A percentile compares a stretch with the other conserved stretches of the same genome.
Evolutionary conservation across 2,329 filamentous ascomycete genomes (phyloP).

Genomic region (Erysiphe neolycopersici): DNA sequence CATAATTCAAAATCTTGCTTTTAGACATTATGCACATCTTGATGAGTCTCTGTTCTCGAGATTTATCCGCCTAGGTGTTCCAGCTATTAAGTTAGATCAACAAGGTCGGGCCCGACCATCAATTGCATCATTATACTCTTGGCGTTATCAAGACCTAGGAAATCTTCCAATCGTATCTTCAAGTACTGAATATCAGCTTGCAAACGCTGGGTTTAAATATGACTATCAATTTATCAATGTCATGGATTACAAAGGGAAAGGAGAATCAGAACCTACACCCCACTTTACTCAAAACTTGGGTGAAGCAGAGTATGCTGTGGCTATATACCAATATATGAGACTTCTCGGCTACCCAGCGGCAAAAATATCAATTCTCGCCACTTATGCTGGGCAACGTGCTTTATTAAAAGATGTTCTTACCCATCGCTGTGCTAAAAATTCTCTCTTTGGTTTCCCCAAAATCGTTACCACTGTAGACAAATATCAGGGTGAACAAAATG

Average conservation of each 20-base stretch:
- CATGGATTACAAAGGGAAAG: slow-evolving; percentile 68
- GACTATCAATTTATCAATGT: slow-evolving; percentile 97
- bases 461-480: slow-evolving; percentile 91
- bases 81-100: slow-evolving; percentile 66
- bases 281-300: slow-evolving; percentile 94
- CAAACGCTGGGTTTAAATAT: slow-evolving; percentile 78
- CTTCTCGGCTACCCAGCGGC: slow-evolving; percentile 61
- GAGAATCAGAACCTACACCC: slow-evolving; percentile 69
- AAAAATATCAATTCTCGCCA: slow-evolving; percentile 63
- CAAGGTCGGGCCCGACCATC: slow-evolving; percentile 75
- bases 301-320: slow-evolving; percentile 90
- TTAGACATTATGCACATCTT: slow-evolving; percentile 82
- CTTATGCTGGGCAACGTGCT: slow-evolving; percentile 77
- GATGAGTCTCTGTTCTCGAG: slow-evolving; percentile 89
- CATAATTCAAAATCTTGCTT: slow-evolving; percentile 79
- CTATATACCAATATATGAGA: slow-evolving; percentile 92
- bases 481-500: slow-evolving; percentile 97
- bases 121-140: slow-evolving; percentile 73
- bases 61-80: slow-evolving; percentile 76
- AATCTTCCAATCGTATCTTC: slow-evolving; percentile 52
- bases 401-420: slow-evolving; percentile 66
- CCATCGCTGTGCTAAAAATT: slow-evolving; percentile 59
- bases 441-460: slow-evolving; percentile 68
- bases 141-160: slow-evolving; percentile 63
- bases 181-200: slow-evolving; percentile 42